Percentiles rank a stretch among this genome's conserved stretches.
These are phyloP conservation scores for Fusarium nanum DNA, from an alignment of 2,329 filamentous ascomycete species.

Conservation along the genomic window DNA sequence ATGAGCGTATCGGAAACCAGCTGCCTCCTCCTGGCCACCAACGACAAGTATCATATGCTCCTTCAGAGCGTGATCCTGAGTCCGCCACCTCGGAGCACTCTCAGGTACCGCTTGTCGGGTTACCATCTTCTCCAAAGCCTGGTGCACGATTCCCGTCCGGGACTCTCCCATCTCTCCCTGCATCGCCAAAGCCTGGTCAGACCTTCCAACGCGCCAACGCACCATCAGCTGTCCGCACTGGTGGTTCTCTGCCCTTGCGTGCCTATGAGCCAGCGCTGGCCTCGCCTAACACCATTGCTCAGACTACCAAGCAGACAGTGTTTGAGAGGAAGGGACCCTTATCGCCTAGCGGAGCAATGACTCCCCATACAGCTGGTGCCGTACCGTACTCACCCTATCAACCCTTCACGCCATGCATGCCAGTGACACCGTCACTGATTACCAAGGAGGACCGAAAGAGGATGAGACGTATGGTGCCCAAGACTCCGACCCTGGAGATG, in stretches of 20 bases:
- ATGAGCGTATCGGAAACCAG: slow-evolving; percentile 64
- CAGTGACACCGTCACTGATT: slow-evolving; percentile 80
- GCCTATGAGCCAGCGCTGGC: slow-evolving; percentile 69
- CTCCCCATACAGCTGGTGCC: slow-evolving; percentile 70
- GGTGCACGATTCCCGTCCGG: slow-evolving; percentile 44
- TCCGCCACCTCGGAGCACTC: slow-evolving; percentile 66
- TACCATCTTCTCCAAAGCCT: slow-evolving; percentile 58
- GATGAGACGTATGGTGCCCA: slow-evolving; percentile 72
- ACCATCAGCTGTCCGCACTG: slow-evolving; percentile 67
- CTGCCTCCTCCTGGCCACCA: slow-evolving; percentile 49
- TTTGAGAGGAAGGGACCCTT: slow-evolving; percentile 68
- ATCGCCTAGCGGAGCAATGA: slow-evolving; percentile 68
- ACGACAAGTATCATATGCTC: slow-evolving; percentile 54
- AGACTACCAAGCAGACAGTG: slow-evolving; percentile 72
- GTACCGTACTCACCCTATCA: slow-evolving; percentile 84
- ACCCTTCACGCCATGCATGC: slow-evolving; percentile 79
- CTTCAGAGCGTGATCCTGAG: slow-evolving; percentile 60
- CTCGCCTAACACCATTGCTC: slow-evolving; percentile 60
- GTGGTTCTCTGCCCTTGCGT: slow-evolving; percentile 68
- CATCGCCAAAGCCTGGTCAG: slow-evolving; percentile 63
- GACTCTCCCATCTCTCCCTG: slow-evolving; percentile 53
- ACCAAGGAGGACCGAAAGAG: slow-evolving; percentile 77
- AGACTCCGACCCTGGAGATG: slow-evolving; percentile 72
- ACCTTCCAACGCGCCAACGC: slow-evolving; percentile 62
- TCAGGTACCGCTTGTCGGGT: slow-evolving; percentile 62